Percentiles rank a stretch among this genome's conserved stretches.
Conservation (phyloP, 2,329 filamentous ascomycete genomes). For the Botrytis hyacinthi region DNA sequence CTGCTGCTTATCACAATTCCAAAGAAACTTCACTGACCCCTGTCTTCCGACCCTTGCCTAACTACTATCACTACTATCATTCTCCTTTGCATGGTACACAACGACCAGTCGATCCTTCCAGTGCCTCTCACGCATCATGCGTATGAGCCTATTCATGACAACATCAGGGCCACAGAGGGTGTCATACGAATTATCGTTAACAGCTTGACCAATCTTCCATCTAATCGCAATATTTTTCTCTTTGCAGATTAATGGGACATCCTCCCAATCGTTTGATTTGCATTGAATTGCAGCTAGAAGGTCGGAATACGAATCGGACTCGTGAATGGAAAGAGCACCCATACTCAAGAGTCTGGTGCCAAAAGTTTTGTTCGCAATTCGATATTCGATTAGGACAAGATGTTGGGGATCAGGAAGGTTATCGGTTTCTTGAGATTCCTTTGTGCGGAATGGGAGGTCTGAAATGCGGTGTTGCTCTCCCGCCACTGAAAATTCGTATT, state of each 20-base stretch:
- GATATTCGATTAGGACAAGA: background rate
- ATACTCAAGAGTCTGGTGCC: background rate
- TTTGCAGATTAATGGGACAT: background rate
- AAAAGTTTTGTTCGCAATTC: background rate
- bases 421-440: background rate
- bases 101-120: background rate
- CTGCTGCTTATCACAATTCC: background rate
- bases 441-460: background rate
- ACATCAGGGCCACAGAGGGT: background rate
- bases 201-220: background rate
- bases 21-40: background rate
- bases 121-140: background rate
- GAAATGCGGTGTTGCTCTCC: background rate
- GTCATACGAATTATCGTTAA: background rate
- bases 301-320: background rate
- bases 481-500: background rate
- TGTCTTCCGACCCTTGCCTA: background rate
- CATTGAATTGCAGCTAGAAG: background rate
- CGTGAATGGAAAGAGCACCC: background rate
- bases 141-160: background rate
- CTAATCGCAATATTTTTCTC: background rate
- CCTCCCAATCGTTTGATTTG: background rate
- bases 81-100: background rate
- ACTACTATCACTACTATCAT: background rate
- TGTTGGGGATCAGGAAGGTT: background rate